Conservation (phyloP, 2,329 filamentous ascomycete species). For the Phialemoniopsis sp. region DNA sequence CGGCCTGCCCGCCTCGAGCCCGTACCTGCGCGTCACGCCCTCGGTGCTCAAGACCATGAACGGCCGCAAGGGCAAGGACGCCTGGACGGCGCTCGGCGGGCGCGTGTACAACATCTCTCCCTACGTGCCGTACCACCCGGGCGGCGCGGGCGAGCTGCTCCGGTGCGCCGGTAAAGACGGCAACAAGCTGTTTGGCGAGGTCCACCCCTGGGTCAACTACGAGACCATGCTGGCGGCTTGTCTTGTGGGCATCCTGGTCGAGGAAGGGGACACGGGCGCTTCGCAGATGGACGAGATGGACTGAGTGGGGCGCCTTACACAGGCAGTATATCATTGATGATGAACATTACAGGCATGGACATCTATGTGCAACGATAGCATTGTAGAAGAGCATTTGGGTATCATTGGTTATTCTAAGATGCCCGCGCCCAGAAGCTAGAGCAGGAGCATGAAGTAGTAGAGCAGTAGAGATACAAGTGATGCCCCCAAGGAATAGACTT, state of each 20-base stretch:
- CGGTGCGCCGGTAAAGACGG: constrained; percentile 58
- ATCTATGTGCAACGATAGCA: background rate
- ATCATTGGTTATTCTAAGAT: background rate
- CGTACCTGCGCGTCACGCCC: constrained; percentile 73
- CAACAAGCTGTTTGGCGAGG: constrained; percentile 59
- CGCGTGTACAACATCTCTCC: constrained; percentile 93
- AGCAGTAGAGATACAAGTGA: constrained; percentile 1
- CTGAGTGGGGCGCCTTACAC: constrained; percentile 16
- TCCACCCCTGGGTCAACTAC: constrained; percentile 70
- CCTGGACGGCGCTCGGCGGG: constrained; percentile 86
- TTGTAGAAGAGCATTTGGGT: background rate
- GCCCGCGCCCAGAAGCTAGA: background rate
- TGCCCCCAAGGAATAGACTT: constrained; percentile 4
- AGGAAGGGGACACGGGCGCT: constrained; percentile 40
- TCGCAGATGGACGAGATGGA: constrained; percentile 60
- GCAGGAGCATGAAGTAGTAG: background rate
- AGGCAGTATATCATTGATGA: constrained; percentile 3
- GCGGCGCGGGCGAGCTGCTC: constrained; percentile 72
- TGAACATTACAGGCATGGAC: background rate
- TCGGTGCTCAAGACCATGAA: constrained; percentile 74
- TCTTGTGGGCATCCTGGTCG: constrained; percentile 59
- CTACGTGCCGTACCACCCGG: constrained; percentile 87
- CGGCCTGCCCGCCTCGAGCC: constrained; percentile 45
- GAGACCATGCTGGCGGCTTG: constrained; percentile 65
- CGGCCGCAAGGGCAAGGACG: constrained; percentile 78